Evolutionary conservation across 1,284 basidiomycete species (phyloP), one percentile per base, ranked within the genome.

Genomic region (Termitomyces sp.): DNA sequence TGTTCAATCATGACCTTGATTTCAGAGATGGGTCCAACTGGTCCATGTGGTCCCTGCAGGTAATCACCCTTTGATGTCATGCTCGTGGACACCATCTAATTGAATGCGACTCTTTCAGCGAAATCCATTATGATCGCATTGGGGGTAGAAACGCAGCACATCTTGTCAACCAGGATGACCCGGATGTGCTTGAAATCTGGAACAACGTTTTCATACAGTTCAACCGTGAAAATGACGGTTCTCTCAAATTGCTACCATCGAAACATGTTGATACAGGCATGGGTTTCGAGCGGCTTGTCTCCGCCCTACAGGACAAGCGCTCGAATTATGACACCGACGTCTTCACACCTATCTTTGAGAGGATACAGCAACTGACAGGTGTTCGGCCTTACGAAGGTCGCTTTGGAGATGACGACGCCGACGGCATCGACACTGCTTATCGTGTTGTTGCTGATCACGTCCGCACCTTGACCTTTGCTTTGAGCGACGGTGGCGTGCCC

Each of bases 131-230:
- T 66, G 96, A 99, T 72, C 86, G 95, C 42, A 93, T 99, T 63
- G 96, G 96, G 41, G 90, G 88, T 34, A 84, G 96, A 49, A 92
- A 98, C 65, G 96, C 94, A 41, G 82, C 94, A 5, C 77, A 88
- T 64, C 84, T 97, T 49, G 95, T 99, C 64, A 97, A 98, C 71
- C 80, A 87, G 64, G 93, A 98, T 68, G 94, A 99, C 66, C 92
- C 96, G 4, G 84, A 95, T 62, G 96, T 99, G 5, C 80, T 99
- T 56, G 97, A 99, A 72, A 95, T 99, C 64, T 99, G 96, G 96
- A 99, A 99, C 77, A 97, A 97, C 70, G 96, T 99, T 53, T 99
- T 98, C 71, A 98, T 99, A 66, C 94, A 97, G 65, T 99, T 91
- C 77, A 99, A 99, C 71, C 89, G 96, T 38, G 96, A 98, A 71